Base-by-base conservation (phyloP, 768 basidiomycete species). In the Fibroporia radiculosa region DNA sequence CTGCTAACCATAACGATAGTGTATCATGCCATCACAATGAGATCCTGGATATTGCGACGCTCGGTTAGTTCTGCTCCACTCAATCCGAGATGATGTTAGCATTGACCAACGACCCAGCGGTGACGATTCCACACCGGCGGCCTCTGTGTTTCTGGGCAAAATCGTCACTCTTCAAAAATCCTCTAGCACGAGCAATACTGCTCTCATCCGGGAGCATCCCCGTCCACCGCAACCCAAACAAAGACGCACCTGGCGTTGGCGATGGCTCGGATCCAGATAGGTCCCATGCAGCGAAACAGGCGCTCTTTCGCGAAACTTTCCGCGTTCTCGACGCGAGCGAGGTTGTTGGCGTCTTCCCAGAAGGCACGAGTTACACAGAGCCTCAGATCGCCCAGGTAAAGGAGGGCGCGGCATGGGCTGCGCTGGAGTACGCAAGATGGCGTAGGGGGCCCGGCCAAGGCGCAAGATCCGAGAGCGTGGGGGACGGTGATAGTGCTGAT, bases 141-240 rank as follows among this genome's bases (percentile, higher is more conserved):
- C 83, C 82, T 40, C 66, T 98, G 46, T 86, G 93, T 61, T 89
- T 86, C 58, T 87, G 95, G 95, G 90, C 88, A 59, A 98, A 98
- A 75, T 85, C 90, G 73, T 66, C 35, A 37, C 70, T 99, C 43
- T 98, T 95, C 64, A 74, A 67, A 24, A 87, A 97, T 61, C 88
- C 89, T 2, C 60, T 81, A 10, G 67, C 83, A 33, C 72, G 77
- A 25, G 81, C 78, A 48, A 73, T 97, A 48, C 72, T 99, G 13
- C 74, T 76, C 44, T 85, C 87, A 49, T 86, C 93, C 2, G 96
- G 95, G 18, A 95, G 93, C 63, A 93, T 99, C 53, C 93, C 95
- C 28, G 95, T 98, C 27, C 91, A 93, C 59, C 78, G 96, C 49
- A 91, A 87, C 44, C 53, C 54, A 13, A 56, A 56, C 46, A 48